These are phyloP conservation scores for Ceratocystis variospora DNA, from an alignment of 2,329 filamentous ascomycete species.

Conservation along the genomic window DNA sequence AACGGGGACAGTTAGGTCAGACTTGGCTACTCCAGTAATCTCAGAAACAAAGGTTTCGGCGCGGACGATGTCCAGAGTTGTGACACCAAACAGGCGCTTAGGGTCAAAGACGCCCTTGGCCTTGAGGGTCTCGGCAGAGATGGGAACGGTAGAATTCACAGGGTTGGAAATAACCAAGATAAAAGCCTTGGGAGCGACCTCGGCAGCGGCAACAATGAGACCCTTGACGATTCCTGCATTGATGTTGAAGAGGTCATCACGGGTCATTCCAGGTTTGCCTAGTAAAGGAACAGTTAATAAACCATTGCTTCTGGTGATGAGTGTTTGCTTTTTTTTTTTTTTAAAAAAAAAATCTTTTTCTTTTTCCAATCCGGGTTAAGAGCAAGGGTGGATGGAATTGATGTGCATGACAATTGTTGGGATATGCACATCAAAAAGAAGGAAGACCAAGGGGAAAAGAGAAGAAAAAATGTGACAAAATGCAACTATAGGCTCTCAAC, in stretches of 20 bases:
- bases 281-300: conserved; percentile 22
- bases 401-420: background rate
- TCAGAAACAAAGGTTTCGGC: conserved; percentile 92
- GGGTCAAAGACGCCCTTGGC: conserved; percentile 83
- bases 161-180: conserved; percentile 98
- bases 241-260: conserved; percentile 99
- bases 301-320: conserved; percentile 11
- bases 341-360: too few species aligned
- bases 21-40: conserved; percentile 68
- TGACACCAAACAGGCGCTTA: conserved; percentile 94
- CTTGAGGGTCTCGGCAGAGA: conserved; percentile 95
- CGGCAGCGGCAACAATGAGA: conserved; percentile 74
- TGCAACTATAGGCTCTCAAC: background rate
- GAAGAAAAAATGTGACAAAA: background rate
- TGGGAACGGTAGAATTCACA: conserved; percentile 97
- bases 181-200: conserved; percentile 83
- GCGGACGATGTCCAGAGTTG: conserved; percentile 94
- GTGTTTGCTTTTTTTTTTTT: background rate
- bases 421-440: conserved; percentile 7
- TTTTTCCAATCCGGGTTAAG: background rate
- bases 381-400: background rate
- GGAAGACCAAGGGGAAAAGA: conserved; percentile 3
- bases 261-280: conserved; percentile 99
- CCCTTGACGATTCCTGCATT: conserved; percentile 97
- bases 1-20: conserved; percentile 73